A percentile compares a stretch with the other conserved stretches of the same genome.
Conservation (phyloP, 2,329 filamentous ascomycete genomes). For the Aspergillus awamori region DNA sequence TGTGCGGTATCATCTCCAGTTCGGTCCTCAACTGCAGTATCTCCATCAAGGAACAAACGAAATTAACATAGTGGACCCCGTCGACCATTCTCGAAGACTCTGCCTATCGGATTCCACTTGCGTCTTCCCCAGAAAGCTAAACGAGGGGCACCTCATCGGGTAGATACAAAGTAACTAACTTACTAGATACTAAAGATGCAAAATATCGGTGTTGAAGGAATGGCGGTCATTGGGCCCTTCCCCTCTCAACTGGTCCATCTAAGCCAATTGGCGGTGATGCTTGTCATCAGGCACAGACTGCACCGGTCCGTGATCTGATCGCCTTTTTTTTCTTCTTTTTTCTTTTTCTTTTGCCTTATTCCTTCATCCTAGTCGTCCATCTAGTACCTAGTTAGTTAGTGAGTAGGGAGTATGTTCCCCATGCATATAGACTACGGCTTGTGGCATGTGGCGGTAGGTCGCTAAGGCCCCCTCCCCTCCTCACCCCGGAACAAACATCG, state of each 20-base stretch:
- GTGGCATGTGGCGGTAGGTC: neutral
- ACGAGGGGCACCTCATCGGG: slow-evolving; percentile 10
- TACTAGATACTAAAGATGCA: too few relatives aligned
- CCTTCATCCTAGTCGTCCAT: neutral
- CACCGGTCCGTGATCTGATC: slow-evolving; percentile 9
- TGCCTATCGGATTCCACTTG: slow-evolving; percentile 17
- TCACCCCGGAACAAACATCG: neutral
- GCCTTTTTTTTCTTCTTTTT: neutral
- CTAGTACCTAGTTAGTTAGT: neutral
- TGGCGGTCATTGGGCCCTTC: slow-evolving; percentile 9
- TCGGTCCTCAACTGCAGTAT: neutral
- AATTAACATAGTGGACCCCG: slow-evolving; percentile 12
- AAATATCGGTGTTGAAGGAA: slow-evolving; percentile 17
- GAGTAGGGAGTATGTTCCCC: neutral
- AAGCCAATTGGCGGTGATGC: slow-evolving; percentile 11
- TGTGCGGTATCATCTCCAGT: too few relatives aligned
- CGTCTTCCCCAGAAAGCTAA: slow-evolving; percentile 18
- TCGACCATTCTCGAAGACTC: slow-evolving; percentile 10
- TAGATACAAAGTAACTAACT: neutral
- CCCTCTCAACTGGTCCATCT: neutral
- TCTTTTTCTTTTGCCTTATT: neutral
- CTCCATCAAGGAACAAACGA: neutral
- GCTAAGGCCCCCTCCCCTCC: neutral
- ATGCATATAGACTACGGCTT: neutral
- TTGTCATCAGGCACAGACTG: slow-evolving; percentile 19